Conservation (phyloP, 2,329 filamentous ascomycete genomes). For the Arthrocladium fulminans region DNA sequence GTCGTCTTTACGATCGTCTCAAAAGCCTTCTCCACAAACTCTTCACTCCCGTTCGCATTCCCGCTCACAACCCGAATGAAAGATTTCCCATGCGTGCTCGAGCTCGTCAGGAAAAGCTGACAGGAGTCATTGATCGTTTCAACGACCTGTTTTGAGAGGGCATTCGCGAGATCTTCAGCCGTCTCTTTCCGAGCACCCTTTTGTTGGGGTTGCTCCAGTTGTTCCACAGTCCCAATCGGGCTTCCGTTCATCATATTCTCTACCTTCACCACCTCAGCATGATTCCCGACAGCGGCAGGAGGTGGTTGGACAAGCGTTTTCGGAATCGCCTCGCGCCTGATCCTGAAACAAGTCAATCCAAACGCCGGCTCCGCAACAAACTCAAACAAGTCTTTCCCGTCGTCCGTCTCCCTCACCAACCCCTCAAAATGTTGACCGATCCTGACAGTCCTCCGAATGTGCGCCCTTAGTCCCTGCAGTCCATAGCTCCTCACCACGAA, state of each 20-base stretch:
- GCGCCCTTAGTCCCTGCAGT: conserved; percentile 61
- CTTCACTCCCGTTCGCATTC: conserved; percentile 60
- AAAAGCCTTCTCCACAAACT: conserved; percentile 65
- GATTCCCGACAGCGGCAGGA: neutral
- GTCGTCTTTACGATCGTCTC: conserved; percentile 59
- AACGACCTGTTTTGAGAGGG: conserved; percentile 64
- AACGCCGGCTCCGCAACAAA: conserved; percentile 68
- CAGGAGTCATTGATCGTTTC: conserved; percentile 73
- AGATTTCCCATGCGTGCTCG: conserved; percentile 62
- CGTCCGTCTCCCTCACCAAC: conserved; percentile 45
- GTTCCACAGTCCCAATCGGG: conserved; percentile 6
- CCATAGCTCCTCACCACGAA: conserved; percentile 83
- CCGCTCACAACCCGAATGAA: conserved; percentile 75
- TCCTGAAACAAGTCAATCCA: conserved; percentile 66
- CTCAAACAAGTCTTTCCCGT: conserved; percentile 57
- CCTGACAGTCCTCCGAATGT: conserved; percentile 60
- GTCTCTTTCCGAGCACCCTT: conserved; percentile 22
- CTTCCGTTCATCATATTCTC: conserved; percentile 6
- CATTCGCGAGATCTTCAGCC: conserved; percentile 52
- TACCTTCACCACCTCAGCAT: neutral
- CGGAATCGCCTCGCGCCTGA: conserved; percentile 38
- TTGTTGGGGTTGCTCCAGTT: conserved; percentile 1
- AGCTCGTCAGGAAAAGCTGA: conserved; percentile 80
- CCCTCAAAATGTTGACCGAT: conserved; percentile 62
- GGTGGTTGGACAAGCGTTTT: neutral